Percentiles rank a stretch among this genome's conserved stretches.
Evolutionary conservation across 2,329 filamentous ascomycete genomes (phyloP).

Genomic region (Sporothrix protearum): DNA sequence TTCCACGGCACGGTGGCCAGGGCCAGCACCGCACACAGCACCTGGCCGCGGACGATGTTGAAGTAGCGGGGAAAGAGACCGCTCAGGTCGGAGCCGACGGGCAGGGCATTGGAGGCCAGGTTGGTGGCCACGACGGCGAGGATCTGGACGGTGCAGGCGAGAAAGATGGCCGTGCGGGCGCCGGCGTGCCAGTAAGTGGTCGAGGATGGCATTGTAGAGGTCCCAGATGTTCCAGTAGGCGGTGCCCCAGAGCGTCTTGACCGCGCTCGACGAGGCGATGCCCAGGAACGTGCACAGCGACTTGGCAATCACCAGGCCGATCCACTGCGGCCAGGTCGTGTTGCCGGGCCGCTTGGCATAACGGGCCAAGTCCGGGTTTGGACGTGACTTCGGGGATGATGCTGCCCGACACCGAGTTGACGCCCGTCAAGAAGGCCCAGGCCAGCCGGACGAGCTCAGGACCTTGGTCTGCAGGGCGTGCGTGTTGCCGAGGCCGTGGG

Average conservation of each 20-base stretch:
- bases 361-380: conserved; percentile 22
- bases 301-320: conserved; percentile 44
- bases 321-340: conserved; percentile 30
- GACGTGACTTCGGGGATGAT: conserved; percentile 23
- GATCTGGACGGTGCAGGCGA: conserved; percentile 28
- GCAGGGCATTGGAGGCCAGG: conserved; percentile 35
- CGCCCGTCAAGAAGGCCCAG: conserved; percentile 33
- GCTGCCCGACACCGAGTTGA: conserved; percentile 35
- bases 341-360: conserved; percentile 34
- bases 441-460: conserved; percentile 32
- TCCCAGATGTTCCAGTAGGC: conserved; percentile 32
- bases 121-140: conserved; percentile 30
- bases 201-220: conserved; percentile 28
- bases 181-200: conserved; percentile 28
- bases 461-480: conserved; percentile 40
- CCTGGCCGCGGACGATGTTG: conserved; percentile 35
- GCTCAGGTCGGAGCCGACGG: conserved; percentile 38
- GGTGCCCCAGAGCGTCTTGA: conserved; percentile 42
- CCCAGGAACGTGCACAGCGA: conserved; percentile 43
- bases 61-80: conserved; percentile 37
- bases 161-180: conserved; percentile 28
- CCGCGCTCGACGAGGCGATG: conserved; percentile 42
- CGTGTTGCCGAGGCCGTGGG: conserved; percentile 40
- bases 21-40: conserved; percentile 28
- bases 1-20: conserved; percentile 30